phyloP scores from a whole-genome alignment of 2,329 filamentous ascomycete genomes.

The Phyllosticta citrichinensis region DNA sequence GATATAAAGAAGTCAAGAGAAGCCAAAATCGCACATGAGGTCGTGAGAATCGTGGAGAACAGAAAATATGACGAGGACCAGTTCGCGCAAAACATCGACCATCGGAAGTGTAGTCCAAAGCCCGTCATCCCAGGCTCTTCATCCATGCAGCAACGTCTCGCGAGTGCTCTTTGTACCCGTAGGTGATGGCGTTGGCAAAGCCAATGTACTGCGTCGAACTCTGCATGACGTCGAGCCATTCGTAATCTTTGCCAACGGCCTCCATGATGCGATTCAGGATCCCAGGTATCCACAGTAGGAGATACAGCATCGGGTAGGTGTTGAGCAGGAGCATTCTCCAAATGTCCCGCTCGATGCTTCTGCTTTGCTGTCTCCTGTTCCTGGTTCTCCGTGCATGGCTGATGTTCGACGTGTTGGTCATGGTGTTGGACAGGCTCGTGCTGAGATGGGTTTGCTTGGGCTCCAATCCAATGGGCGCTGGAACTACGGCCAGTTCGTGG shows the following conservation, averaged over 20 bases:
- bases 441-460: neutral
- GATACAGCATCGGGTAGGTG: slow-evolving; percentile 25
- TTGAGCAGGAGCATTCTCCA: slow-evolving; percentile 24
- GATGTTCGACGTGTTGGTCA: neutral
- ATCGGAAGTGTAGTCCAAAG: neutral
- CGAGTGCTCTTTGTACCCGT: slow-evolving; percentile 16
- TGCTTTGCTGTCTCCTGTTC: slow-evolving; percentile 11
- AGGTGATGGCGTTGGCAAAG: slow-evolving; percentile 15
- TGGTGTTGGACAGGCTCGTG: neutral
- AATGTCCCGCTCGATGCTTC: slow-evolving; percentile 15
- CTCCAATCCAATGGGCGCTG: neutral
- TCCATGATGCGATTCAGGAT: slow-evolving; percentile 20
- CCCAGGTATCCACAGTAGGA: slow-evolving; percentile 25
- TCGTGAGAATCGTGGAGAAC: neutral
- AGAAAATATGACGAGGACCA: neutral
- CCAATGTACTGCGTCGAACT: slow-evolving; percentile 19
- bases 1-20: too few relatives aligned
- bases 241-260: slow-evolving; percentile 12
- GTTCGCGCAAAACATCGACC: neutral
- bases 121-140: neutral
- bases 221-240: slow-evolving; percentile 14
- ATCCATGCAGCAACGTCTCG: slow-evolving; percentile 4
- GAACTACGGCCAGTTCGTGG: neutral
- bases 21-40: neutral
- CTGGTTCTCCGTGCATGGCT: neutral